Evolutionary conservation across 768 basidiomycete species (phyloP), one percentile per base, ranked within the genome.

Genomic region (Multifurca ochricompacta): DNA sequence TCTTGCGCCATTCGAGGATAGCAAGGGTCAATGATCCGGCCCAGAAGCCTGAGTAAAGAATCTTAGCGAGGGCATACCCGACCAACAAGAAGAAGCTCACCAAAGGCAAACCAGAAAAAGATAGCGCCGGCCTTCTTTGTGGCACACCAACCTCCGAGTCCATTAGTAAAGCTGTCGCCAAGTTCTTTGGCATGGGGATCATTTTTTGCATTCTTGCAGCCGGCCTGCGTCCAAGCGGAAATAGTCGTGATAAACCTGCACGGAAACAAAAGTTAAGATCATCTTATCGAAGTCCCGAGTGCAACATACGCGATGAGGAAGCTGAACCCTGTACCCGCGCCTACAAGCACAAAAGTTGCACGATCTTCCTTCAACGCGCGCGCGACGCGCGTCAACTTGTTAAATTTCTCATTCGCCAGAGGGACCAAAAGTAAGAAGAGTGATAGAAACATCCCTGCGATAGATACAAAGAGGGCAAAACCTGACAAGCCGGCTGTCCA

Each of bases 71-170:
- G 14, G n/a, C 43, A 41, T 18, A 44, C 16, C 9, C 16, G 8
- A 14, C 32, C 46, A 6, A 19, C 21, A 27, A 10, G 30, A 39
- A 14, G 8, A 16, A 7, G 73, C 82, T 43, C 61, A 89, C 90
- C 75, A 51, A 90, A 88, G 1, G 80, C 74, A 8, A 91, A 67
- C 93, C 92, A 95, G 66, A 93, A 85, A 70, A 97, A 96, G 42
- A 94, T 80, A 4, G 81, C 81, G 0, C 80, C 89, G 2, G 93
- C 93, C 63, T 91, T 92, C 72, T 96, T 97, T 6, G 93, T 94
- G 59, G 75, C 81, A 69, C 93, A 97, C 88, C 90, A 96, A 0
- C 87, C 81, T 3, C 77, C 70, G 2, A 97, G 73, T 18, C 73
- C 89, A 4, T 74, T 74, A 59, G 77, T 77, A 67, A 86, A 97